These are phyloP conservation scores for Apiotrichum montevideense DNA, from an alignment of 1,284 basidiomycete genomes.

Conservation along the genomic window DNA sequence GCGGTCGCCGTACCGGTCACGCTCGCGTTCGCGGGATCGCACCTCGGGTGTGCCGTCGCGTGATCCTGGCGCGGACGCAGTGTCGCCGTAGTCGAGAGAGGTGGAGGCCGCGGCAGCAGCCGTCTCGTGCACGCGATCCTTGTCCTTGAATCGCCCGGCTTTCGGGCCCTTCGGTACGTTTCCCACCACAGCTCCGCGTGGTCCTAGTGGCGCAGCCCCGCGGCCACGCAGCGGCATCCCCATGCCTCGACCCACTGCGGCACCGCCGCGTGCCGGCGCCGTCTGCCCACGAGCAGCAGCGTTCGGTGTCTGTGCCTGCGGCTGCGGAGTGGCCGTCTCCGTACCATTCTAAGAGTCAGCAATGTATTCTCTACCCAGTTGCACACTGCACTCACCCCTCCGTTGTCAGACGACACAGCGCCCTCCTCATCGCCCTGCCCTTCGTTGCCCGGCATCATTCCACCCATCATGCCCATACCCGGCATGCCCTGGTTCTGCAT, in stretches of 20 bases:
- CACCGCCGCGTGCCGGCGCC: conserved; percentile 16
- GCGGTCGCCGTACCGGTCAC: conserved; percentile 9
- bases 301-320: neutral
- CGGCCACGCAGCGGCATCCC: conserved; percentile 25
- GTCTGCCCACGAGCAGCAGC: neutral
- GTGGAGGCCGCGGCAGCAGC: conserved; percentile 16
- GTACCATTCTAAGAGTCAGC: too few relatives aligned
- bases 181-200: conserved; percentile 26
- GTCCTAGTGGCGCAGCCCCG: conserved; percentile 35
- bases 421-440: conserved; percentile 4
- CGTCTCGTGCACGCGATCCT: conserved; percentile 36
- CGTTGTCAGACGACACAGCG: neutral
- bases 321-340: neutral
- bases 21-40: conserved; percentile 1
- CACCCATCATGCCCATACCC: conserved; percentile 16
- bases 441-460: conserved; percentile 10
- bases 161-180: conserved; percentile 32
- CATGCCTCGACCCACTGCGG: conserved; percentile 18
- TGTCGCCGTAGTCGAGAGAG: conserved; percentile 35
- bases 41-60: conserved; percentile 7
- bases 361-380: neutral
- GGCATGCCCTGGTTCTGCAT: conserved; percentile 24
- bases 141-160: conserved; percentile 41
- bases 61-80: conserved; percentile 8
- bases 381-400: neutral